These are phyloP conservation scores for Geosiphon pyriformis DNA, from an alignment of 192 early-diverging fungal genomes.

Conservation along the genomic window DNA sequence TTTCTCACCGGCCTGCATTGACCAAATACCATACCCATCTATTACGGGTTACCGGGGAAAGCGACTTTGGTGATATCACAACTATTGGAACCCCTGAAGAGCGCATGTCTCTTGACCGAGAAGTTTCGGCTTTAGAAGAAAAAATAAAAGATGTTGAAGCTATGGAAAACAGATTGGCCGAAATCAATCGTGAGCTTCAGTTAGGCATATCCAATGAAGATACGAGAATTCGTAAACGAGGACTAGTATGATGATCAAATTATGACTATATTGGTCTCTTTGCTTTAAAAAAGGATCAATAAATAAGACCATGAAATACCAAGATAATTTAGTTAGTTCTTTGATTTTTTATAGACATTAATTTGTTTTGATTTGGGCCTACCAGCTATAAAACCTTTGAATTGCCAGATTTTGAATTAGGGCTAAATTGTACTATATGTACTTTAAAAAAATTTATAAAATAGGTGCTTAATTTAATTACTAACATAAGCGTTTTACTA, in stretches of 20 bases:
- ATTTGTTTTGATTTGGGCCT: no score
- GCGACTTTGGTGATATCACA: conserved; percentile 80
- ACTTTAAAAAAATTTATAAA: no score
- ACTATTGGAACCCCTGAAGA: conserved; percentile 75
- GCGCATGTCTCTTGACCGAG: conserved; percentile 80
- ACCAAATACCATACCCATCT: conserved; percentile 96
- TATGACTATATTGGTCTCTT: no score
- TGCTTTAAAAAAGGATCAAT: no score
- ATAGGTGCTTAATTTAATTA: no score
- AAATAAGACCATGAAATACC: no score
- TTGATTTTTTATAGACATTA: no score
- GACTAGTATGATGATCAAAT: conserved; percentile 2
- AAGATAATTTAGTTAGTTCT: no score
- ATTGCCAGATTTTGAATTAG: no score
- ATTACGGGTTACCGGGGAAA: conserved; percentile 83
- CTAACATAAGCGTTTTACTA: no score
- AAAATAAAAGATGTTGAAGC: conserved; percentile 48
- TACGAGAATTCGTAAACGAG: conserved; percentile 31
- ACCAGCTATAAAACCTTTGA: no score
- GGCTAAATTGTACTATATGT: no score
- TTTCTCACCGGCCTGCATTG: conserved; percentile 90
- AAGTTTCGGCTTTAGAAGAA: conserved; percentile 66
- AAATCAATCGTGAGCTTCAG: conserved; percentile 50
- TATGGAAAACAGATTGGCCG: conserved; percentile 37
- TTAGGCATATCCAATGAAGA: conserved; percentile 37